Conservation (phyloP, 2,329 filamentous ascomycete genomes). For the Ophiostoma populinum region DNA sequence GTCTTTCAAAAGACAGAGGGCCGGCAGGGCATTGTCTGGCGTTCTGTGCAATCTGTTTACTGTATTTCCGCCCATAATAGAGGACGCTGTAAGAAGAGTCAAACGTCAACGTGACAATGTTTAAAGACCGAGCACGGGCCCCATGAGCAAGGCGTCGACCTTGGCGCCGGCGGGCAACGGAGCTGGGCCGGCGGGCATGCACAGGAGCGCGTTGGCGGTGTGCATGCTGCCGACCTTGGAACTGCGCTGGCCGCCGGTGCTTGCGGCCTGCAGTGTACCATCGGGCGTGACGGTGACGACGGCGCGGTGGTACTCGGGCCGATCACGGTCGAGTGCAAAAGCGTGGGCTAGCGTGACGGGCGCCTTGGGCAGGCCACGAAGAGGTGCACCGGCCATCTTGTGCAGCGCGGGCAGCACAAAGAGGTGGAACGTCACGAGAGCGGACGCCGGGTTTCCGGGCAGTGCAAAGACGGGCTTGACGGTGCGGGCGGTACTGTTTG, state of each 20-base stretch:
- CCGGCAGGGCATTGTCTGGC: constrained; percentile 7
- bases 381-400: constrained; percentile 50
- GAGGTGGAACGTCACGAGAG: constrained; percentile 81
- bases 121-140: constrained; percentile 20
- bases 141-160: constrained; percentile 70
- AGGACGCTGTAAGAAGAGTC: background rate
- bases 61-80: background rate
- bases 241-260: constrained; percentile 81
- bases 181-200: constrained; percentile 48
- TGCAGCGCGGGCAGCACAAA: constrained; percentile 84
- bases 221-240: constrained; percentile 78
- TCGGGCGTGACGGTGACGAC: constrained; percentile 54
- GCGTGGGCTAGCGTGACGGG: constrained; percentile 56
- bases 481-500: constrained; percentile 21
- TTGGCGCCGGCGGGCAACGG: constrained; percentile 49
- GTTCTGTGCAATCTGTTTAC: constrained; percentile 1
- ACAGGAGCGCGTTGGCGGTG: constrained; percentile 73
- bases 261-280: constrained; percentile 54
- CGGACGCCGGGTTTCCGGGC: constrained; percentile 85
- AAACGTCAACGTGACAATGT: background rate
- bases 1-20: background rate
- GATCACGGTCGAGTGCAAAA: constrained; percentile 52
- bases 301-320: constrained; percentile 84
- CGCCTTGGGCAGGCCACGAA: constrained; percentile 53
- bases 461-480: constrained; percentile 70